Base-by-base conservation (phyloP, 257 asterid species). In the Handroanthus guayacan region DNA sequence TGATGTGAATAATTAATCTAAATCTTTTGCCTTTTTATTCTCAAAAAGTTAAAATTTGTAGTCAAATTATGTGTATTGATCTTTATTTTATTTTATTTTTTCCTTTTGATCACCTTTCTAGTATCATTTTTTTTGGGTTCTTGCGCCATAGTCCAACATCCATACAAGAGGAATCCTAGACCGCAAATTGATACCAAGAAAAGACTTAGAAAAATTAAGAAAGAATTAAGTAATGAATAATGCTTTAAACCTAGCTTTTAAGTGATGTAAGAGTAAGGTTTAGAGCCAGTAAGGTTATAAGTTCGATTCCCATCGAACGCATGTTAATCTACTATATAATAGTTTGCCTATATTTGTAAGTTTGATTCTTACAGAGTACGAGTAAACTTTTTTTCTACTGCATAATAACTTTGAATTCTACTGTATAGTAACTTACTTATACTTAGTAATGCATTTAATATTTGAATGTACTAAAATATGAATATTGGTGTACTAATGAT, bases 121-220 rank as follows among this genome's bases (percentile, higher is more conserved):
- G 69, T 65, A 77, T 14, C 43, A 7, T 47, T 1, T 37, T 63
- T 86, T 84, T 76, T 74, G 67, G 84, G 86, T 79, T 54, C 16
- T 65, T 45, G 87, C 70, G 90, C 84, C 87, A 52, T 13, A 48
- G 52, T 81, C 79, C 20, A 72, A 69, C 81, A 70, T 67, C 69
- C 18, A 64, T 68, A 43, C 80, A 71, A 68, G 74, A 50, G 78
- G 86, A 84, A 84, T 82, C 89, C 84, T 41, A 83, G 85, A 9
- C 50, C 18, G 11, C 2, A 11, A n/a, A n/a, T n/a, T n/a, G 8
- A 56, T n/a, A 17, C 43, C 64, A 20, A 44, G 4, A 4, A 41
- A 18, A n/a, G 5, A 6, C 17, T n/a, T n/a, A 11, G 48, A 9
- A 9, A 44, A 11, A 4, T 9, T 10, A 38, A 20, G 3, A 18